Evolutionary conservation across 2,329 filamentous ascomycete species (phyloP).

Genomic region (Penicillium psychrosexuale): DNA sequence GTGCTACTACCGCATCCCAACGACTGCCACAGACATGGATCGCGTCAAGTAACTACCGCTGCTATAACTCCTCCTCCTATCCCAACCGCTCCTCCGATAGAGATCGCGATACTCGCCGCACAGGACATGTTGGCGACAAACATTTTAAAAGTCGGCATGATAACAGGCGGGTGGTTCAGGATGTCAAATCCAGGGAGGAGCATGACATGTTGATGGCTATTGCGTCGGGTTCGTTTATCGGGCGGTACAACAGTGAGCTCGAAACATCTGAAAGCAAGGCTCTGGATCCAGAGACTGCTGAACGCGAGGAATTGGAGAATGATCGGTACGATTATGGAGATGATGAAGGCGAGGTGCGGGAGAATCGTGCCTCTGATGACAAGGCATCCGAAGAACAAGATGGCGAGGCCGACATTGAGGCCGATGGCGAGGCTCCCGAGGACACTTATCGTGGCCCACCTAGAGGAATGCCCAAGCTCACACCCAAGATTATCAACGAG

Average conservation of each 20-base stretch:
- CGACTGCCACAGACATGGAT: not conserved
- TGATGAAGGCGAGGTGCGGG: not conserved
- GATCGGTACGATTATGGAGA: not conserved
- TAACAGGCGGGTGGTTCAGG: not conserved
- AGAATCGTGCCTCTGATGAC: not conserved
- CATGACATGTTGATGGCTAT: slow-evolving; percentile 8
- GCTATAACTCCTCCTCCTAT: not conserved
- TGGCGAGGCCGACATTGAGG: not conserved
- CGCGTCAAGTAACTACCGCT: not conserved
- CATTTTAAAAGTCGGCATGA: not conserved
- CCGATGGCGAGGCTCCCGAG: not conserved
- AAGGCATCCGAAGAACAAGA: not conserved
- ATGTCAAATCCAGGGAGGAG: not conserved
- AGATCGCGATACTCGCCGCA: not conserved
- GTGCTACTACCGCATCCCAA: not conserved
- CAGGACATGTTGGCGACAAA: not conserved
- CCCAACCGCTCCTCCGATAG: not conserved
- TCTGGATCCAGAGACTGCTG: not conserved
- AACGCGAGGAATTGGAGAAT: not conserved
- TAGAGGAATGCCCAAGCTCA: not conserved
- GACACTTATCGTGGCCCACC: not conserved
- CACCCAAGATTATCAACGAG: slow-evolving; percentile 41
- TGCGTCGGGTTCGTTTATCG: not conserved
- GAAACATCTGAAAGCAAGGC: slow-evolving; percentile 3
- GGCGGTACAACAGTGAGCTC: not conserved